Base-by-base conservation (phyloP, 139 green algal genomes). In the Coelastrella sp. region DNA sequence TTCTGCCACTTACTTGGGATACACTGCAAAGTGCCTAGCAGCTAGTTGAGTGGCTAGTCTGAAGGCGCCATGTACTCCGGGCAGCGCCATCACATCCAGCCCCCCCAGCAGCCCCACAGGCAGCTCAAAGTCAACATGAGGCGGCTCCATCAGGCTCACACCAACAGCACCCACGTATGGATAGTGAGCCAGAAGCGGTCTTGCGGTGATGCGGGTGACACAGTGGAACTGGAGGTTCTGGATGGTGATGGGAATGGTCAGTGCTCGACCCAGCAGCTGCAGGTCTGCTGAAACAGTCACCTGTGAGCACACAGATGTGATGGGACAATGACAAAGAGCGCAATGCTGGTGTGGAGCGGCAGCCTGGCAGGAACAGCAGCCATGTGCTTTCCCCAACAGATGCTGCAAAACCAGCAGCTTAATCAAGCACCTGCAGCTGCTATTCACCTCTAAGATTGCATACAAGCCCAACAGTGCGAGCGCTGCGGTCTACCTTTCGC, bases 121-220 rank as follows among this genome's bases (percentile, higher is more conserved):
- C 58, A 90, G 85, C 73, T 90, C 85, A 74, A 90, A 90, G 12
- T 90, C 73, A 5, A 90, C n/a, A 70, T 90, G 85, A 25, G 85
- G 85, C 6, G 85, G 27, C 73, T 90, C 85, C 1, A 90, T 60
- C 57, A 90, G 27, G 85, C 74, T 84, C 7, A 90, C 17, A 3
- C 73, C 73, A 10, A 84, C 73, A 12, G 35, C 27, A 27, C 85
- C 85, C 15, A 84, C 22, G 74, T 84, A 90, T 17, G 85, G 85
- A 10, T 22, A 63, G 85, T 27, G 49, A 6, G n/a, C 4, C n/a
- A 90, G 56, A 10, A 90, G 74, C 5, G 85, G 85, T 73, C 79
- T 24, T 22, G 78, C 78, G 14, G 78, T 63, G 8, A 83, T 7
- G 15, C 78, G 35, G 24, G 24, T 20, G 9, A 57, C n/a, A 6